These are phyloP conservation scores for Phytophthora cactorum DNA, from an alignment of 352 stramenopile species.

Conservation along the genomic window DNA sequence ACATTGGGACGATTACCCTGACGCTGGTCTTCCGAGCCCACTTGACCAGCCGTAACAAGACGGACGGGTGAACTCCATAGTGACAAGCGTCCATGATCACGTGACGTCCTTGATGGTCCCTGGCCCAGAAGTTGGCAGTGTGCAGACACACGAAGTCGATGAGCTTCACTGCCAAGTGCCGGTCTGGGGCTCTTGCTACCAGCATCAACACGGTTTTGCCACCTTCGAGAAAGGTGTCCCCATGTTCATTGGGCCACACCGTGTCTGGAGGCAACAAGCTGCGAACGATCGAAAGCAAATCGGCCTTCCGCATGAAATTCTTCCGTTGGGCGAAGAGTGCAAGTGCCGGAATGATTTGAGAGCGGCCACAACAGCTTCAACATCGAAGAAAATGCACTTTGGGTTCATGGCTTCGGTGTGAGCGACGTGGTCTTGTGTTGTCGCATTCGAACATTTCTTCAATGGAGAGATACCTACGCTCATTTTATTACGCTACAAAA, in stretches of 20 bases:
- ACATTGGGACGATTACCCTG: slow-evolving; percentile 15
- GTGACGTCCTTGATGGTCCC: slow-evolving; percentile 11
- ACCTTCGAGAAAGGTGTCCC: not conserved
- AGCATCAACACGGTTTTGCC: slow-evolving; percentile 26
- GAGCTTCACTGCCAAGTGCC: slow-evolving; percentile 19
- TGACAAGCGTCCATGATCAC: slow-evolving; percentile 27
- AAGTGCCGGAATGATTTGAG: no score
- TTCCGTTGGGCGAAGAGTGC: no score
- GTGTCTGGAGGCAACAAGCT: slow-evolving; percentile 9
- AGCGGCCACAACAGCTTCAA: not conserved
- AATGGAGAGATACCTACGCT: no score
- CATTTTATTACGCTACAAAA: no score
- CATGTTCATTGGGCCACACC: slow-evolving; percentile 1
- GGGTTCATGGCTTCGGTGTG: not conserved
- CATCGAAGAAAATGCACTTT: not conserved
- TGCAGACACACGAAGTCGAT: slow-evolving; percentile 22
- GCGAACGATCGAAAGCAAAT: slow-evolving; percentile 9
- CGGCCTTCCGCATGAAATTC: slow-evolving; percentile 11
- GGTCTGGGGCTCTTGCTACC: slow-evolving; percentile 2
- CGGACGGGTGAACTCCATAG: slow-evolving; percentile 7
- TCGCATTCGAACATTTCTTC: not conserved
- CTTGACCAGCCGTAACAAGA: slow-evolving; percentile 21
- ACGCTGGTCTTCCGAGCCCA: slow-evolving; percentile 19
- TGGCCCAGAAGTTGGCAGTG: slow-evolving; percentile 21
- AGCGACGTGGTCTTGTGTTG: no score